These are phyloP conservation scores for Fusarium brevicatenulatum DNA, from an alignment of 2,329 filamentous ascomycete genomes.

Conservation along the genomic window DNA sequence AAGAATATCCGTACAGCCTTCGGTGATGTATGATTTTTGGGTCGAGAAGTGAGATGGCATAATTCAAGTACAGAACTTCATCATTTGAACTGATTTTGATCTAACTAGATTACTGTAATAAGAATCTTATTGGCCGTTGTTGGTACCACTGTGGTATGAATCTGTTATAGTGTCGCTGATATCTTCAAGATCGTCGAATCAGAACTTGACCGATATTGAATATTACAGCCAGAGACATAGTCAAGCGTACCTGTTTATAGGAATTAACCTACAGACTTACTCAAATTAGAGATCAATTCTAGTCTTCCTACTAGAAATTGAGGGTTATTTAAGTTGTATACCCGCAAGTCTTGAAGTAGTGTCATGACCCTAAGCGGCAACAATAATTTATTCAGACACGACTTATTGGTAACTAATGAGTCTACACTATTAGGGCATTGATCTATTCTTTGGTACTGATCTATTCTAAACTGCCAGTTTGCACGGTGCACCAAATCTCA, in stretches of 20 bases:
- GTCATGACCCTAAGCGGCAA: neutral
- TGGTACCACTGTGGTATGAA: no score
- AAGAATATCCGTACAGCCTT: neutral
- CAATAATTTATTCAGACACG: neutral
- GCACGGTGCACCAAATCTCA: neutral
- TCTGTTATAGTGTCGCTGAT: neutral
- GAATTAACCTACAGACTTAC: neutral
- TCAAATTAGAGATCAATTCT: neutral
- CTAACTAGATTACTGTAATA: neutral
- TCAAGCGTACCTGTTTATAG: accelerated
- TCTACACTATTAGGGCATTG: accelerated
- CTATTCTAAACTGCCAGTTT: neutral
- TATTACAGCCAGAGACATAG: neutral
- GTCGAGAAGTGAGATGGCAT: neutral
- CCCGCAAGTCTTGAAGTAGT: neutral
- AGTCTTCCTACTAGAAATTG: accelerated
- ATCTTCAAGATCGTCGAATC: accelerated
- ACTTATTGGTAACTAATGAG: neutral
- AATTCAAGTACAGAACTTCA: neutral
- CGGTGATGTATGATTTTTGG: neutral
- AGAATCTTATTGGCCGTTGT: no score
- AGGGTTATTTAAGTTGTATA: accelerated
- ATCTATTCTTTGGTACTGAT: neutral
- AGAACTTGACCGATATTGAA: neutral
- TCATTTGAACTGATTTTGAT: neutral